phyloP scores from a whole-genome alignment of 2,329 filamentous ascomycete species.

The Nemania sp. region DNA sequence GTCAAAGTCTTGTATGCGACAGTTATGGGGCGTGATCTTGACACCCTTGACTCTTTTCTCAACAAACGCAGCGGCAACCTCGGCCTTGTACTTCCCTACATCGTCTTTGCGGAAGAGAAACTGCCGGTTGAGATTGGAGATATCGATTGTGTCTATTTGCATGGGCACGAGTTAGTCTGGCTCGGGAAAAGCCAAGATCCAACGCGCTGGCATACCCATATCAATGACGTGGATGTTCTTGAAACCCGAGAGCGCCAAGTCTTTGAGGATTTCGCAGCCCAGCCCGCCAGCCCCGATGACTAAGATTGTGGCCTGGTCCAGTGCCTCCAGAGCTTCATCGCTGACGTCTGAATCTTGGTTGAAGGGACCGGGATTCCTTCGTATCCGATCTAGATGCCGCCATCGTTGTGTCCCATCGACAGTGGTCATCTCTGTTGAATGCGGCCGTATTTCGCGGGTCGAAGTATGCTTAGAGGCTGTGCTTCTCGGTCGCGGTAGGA shows the following conservation, averaged over 20 bases:
- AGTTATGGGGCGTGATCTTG: slow-evolving; percentile 90
- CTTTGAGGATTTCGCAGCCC: slow-evolving; percentile 95
- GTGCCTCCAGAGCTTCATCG: slow-evolving; percentile 56
- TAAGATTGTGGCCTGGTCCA: slow-evolving; percentile 76
- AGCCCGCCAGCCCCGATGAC: slow-evolving; percentile 86
- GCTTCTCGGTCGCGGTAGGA: background rate
- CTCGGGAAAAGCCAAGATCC: background rate
- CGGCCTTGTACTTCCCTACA: slow-evolving; percentile 91
- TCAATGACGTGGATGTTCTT: slow-evolving; percentile 98
- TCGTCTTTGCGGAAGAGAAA: slow-evolving; percentile 92
- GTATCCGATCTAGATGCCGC: slow-evolving; percentile 81
- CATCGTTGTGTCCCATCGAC: slow-evolving; percentile 48
- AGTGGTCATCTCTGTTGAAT: slow-evolving; percentile 14
- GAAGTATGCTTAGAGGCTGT: background rate
- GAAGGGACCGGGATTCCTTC: slow-evolving; percentile 77
- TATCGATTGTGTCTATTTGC: slow-evolving; percentile 85
- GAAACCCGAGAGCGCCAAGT: slow-evolving; percentile 92
- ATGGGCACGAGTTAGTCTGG: slow-evolving; percentile 6
- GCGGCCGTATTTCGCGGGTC: background rate
- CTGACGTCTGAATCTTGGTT: slow-evolving; percentile 65
- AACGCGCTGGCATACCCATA: slow-evolving; percentile 71
- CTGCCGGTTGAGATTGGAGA: slow-evolving; percentile 96
- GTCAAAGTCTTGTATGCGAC: slow-evolving; percentile 95
- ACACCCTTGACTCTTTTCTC: slow-evolving; percentile 88
- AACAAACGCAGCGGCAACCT: slow-evolving; percentile 89